Base-by-base conservation (phyloP, 371 early-diverging fungal genomes). In the Rhizomucor miehei region DNA sequence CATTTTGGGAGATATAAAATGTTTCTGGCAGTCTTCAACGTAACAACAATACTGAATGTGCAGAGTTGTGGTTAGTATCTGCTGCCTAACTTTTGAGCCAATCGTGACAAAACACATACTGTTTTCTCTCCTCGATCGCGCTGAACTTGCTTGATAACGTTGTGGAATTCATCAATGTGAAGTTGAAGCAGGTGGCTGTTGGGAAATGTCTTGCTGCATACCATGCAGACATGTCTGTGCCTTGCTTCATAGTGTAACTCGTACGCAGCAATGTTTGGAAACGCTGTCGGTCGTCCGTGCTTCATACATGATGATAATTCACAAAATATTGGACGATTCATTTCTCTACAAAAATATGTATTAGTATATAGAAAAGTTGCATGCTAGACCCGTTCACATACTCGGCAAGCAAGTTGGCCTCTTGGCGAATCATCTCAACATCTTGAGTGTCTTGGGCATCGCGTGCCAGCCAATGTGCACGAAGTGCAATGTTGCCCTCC, bases 31-130 rank as follows among this genome's bases (percentile, higher is more conserved):
- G 1, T 61, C 76, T 39, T 85, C 82, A 3, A 91, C 89, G 59
- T 75, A 89, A 60, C 91, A 91, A 46, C 73, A 77, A 58, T 86
- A 84, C 87, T 87, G n/a, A n/a, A 71, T 4, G 35, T 13, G 6
- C 35, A 35, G 44, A 23, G n/a, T 35, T 25, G 20, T 20, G 36
- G 34, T n/a, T n/a, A n/a, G n/a, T n/a, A n/a, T n/a, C n/a, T n/a
- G n/a, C n/a, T n/a, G n/a, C n/a, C 13, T 2, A 6, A 14, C 12
- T 44, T 13, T 6, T 2, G 12, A 40, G 0, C 0, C 1, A 6
- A 35, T 51, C 34, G 46, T 20, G 47, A 44, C 2, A 44, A 5
- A 0, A 47, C 2, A 40, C 73, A 59, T 81, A 82, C 86, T n/a
- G 75, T 79, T 38, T 71, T 80, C 19, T 83, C 81, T 0, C 87